Evolutionary conservation across 495 filamentous ascomycete genomes (phyloP), one percentile per base, ranked within the genome.

Genomic region (Cudoniella acicularis): DNA sequence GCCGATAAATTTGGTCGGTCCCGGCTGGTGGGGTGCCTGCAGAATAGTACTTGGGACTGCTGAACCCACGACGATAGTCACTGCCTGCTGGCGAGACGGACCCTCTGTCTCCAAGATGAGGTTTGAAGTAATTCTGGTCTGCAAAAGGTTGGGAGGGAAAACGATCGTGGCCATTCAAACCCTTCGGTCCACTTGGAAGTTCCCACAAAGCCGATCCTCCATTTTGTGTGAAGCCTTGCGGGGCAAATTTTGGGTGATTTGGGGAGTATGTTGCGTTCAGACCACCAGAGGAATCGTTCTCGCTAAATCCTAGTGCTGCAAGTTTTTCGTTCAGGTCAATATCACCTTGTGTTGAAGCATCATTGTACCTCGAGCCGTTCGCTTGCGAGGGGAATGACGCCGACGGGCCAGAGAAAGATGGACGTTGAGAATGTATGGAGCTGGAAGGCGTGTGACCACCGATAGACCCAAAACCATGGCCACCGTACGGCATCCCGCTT

Each of bases 31-130:
- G 78, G 26, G 62, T 64, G 2, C 56, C 59, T 4, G 56, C 41
- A 27, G 61, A 57, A 16, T 78, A 73, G 62, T 82, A 85, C 56
- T 86, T 80, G 1, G 87, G 78, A 62, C 81, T 86, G 48, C 78
- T 80, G 50, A 85, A 60, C 45, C 71, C 76, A 18, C 71, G 71
- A 6, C 81, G 81, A 25, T 64, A 58, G 43, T 82, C 77, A 62
- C 74, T 81, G 13, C 80, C 83, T 1, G 77, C 76, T 1, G 84
- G 80, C 2, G 85, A 86, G 11, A 64, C 53, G n/a, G 66, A 63
- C 21, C 41, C 59, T 50, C 54, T 53, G 2, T 64, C 54, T 73
- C 72, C 4, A 72, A 69, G 24, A 68, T 74, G 26, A 61, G 73
- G 16, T 73, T 57, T 62, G 27, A 63, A 63, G 49, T 63, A 66